These are phyloP conservation scores for Protomyces inundatus DNA, from an alignment of 1,139 yeast genomes.

Conservation along the genomic window DNA sequence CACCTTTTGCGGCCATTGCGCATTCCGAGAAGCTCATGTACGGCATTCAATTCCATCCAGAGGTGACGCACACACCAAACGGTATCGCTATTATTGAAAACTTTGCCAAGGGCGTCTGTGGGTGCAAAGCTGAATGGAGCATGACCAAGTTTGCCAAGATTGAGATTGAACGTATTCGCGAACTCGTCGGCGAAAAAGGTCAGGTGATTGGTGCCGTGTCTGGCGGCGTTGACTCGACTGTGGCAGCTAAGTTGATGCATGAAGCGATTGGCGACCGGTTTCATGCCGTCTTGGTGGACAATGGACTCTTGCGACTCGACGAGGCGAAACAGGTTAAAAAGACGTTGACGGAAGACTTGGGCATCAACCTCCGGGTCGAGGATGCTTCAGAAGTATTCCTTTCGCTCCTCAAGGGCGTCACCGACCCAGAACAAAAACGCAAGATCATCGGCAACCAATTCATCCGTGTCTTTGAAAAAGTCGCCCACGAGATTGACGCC, in stretches of 20 bases:
- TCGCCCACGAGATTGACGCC: slow-evolving; percentile 65
- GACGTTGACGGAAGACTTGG: slow-evolving; percentile 86
- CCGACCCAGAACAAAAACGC: slow-evolving; percentile 98
- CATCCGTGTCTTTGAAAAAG: slow-evolving; percentile 83
- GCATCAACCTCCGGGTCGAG: slow-evolving; percentile 87
- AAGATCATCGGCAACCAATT: slow-evolving; percentile 97
- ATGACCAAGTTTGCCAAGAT: slow-evolving; percentile 97
- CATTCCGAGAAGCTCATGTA: slow-evolving; percentile 67
- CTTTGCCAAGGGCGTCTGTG: slow-evolving; percentile 87
- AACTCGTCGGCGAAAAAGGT: slow-evolving; percentile 92
- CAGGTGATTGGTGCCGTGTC: slow-evolving; percentile 99
- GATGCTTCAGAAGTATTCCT: slow-evolving; percentile 92
- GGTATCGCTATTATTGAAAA: slow-evolving; percentile 83
- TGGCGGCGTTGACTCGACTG: slow-evolving; percentile 99
- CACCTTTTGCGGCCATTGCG: slow-evolving; percentile 92
- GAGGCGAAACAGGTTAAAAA: slow-evolving; percentile 85
- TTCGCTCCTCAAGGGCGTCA: slow-evolving; percentile 79
- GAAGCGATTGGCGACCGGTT: slow-evolving; percentile 98
- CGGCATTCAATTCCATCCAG: slow-evolving; percentile 99
- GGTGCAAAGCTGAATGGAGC: slow-evolving; percentile 87
- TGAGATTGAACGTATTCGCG: slow-evolving; percentile 85
- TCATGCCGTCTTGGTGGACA: slow-evolving; percentile 97
- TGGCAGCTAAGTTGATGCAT: slow-evolving; percentile 95
- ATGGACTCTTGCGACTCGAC: slow-evolving; percentile 93
- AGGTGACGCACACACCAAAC: slow-evolving; percentile 90